Evolutionary conservation across 768 basidiomycete species (phyloP), one percentile per base, ranked within the genome.

Genomic region (Russula abietina): DNA sequence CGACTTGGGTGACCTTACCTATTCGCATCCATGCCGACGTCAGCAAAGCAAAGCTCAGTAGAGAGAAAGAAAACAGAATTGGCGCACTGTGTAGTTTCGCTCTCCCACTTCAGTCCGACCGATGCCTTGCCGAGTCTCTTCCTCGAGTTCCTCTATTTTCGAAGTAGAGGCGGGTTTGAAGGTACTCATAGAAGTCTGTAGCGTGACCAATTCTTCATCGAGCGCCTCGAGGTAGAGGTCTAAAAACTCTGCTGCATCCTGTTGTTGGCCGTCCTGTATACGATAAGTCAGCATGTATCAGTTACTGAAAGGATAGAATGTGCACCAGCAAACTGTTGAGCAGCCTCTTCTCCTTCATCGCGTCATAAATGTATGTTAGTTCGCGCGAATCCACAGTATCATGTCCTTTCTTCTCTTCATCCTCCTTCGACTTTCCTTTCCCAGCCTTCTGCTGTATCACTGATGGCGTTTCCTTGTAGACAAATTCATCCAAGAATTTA

Each of bases 281-380:
- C 51, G 6, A 36, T 65, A 14, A 41, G 8, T 67, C 56, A 30
- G 60, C 38, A 28, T 24, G 14, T 10, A 39, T 53, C 7, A 48
- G 51, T 17, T 30, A 45, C 41, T 49, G 3, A 28, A 3, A 4
- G 8, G 3, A n/a, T 45, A 7, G 9, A 10, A 26, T 33, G 81
- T 86, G 69, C 66, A 92, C 91, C 75, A 45, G 43, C 88, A 77
- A 93, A 97, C 97, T 46, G 94, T 93, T 70, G 24, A 98, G 98
- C 66, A 89, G 80, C 75, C 91, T 92, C 76, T 45, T 45, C 43
- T n/a, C 43, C 43, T 91, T 91, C 82, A 97, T 84, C n/a, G 91
- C 94, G 67, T 93, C 91, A 73, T 97, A 97, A 28, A 98, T 82
- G 67, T 86, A 84, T 12, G 84, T 82, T 24, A 94, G 91, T 17